Evolutionary conservation across 495 filamentous ascomycete genomes (phyloP), one percentile per base, ranked within the genome.

Genomic region (Talaromyces proteolyticus): DNA sequence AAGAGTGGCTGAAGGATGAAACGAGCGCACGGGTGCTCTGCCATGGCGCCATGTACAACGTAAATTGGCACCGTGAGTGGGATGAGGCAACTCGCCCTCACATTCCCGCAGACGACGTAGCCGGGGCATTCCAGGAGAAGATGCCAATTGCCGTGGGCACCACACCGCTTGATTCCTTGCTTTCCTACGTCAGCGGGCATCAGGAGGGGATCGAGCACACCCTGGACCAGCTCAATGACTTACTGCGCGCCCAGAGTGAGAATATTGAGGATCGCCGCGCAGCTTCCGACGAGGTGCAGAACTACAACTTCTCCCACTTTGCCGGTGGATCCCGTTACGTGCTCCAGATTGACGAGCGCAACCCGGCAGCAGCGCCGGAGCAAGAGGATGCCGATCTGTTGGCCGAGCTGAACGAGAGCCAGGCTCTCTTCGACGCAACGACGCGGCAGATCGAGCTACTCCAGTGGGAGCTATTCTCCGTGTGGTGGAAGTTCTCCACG

Each of bases 41-140:
- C 50, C 76, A 78, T 44, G 76, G 68, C 0, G 68, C 70, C 16
- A 67, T 76, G 59, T 78, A 78, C 58, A 53, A 78, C 6, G 74
- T 77, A 2, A 23, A 47, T 6, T 80, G 66, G 65, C 44, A 73
- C 40, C 12, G 34, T 3, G 46, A 49, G 3, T 25, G 52, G 0
- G 53, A 52, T 17, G 68, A 70, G 4, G 22, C 38, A 10, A 61
- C 21, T 0, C n/a, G n/a, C n/a, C 26, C 26, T 6, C 5, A 29
- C 6, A 45, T 63, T 0, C 65, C 66, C 1, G 72, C 71, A 5
- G 62, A 71, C 25, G 7, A 55, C 10, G 17, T 21, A 14, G 25
- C 49, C 6, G 38, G 52, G 51, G 24, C 42, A 56, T 14, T 54
- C 41, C 16, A 53, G 49, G 44, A 42, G 53, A 3, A 62, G 23